Evolutionary conservation across 2,329 filamentous ascomycete genomes (phyloP).

Genomic region (Trichoderma koningii): DNA sequence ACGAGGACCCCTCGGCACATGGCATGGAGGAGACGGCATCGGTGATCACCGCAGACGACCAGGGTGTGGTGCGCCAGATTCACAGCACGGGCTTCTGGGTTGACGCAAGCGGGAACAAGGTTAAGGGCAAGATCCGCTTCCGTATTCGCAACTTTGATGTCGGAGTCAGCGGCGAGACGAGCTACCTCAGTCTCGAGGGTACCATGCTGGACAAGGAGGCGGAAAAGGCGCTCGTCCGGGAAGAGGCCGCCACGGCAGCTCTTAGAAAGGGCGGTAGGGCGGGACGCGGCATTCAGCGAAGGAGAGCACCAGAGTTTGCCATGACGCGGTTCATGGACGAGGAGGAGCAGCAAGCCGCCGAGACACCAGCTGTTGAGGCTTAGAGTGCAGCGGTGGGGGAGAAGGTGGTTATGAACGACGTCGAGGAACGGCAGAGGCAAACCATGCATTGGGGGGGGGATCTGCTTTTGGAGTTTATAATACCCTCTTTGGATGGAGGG

Average conservation of each 20-base stretch:
- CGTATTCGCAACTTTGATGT: slow-evolving; percentile 84
- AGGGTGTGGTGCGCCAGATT: slow-evolving; percentile 55
- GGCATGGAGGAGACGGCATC: slow-evolving; percentile 48
- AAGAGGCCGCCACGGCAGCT: slow-evolving; percentile 48
- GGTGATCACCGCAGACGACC: slow-evolving; percentile 48
- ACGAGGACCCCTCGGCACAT: slow-evolving; percentile 45
- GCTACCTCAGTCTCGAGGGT: slow-evolving; percentile 83
- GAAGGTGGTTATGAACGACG: slow-evolving; percentile 6
- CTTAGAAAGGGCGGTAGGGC: slow-evolving; percentile 43
- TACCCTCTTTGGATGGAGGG: slow-evolving; percentile 21
- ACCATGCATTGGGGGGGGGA: neutral
- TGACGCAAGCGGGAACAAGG: slow-evolving; percentile 66
- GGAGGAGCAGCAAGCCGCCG: slow-evolving; percentile 40
- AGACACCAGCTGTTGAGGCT: neutral
- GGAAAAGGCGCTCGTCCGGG: slow-evolving; percentile 57
- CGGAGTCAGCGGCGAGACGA: slow-evolving; percentile 70
- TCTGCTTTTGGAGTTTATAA: slow-evolving; percentile 23
- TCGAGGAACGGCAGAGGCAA: neutral
- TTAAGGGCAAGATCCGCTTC: slow-evolving; percentile 73
- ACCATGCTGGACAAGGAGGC: slow-evolving; percentile 74
- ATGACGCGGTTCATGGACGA: slow-evolving; percentile 58
- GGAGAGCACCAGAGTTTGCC: slow-evolving; percentile 54
- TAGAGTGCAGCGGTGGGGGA: slow-evolving; percentile 29
- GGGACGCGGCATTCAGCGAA: slow-evolving; percentile 36
- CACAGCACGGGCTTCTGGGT: slow-evolving; percentile 72